Conservation (phyloP, 1,284 basidiomycete species). For the Trichosporon coremiiforme region DNA sequence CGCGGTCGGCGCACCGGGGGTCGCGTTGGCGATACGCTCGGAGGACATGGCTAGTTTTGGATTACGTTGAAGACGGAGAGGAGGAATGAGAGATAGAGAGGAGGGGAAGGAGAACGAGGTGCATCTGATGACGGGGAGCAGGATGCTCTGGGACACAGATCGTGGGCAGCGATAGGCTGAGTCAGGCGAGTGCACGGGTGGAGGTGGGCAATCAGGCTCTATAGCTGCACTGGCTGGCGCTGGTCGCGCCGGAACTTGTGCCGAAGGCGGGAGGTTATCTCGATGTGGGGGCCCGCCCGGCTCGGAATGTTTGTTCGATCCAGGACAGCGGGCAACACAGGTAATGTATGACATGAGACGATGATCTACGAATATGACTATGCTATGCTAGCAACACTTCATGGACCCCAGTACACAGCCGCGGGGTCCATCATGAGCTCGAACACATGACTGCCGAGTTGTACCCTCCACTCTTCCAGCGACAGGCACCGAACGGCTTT, state of each 20-base stretch:
- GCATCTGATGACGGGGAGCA: not conserved
- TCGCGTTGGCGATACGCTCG: conserved; percentile 34
- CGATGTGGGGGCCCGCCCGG: too few species aligned
- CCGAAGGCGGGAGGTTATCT: not conserved
- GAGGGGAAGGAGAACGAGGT: not conserved
- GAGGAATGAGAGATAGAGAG: not conserved
- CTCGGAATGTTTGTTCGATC: not conserved
- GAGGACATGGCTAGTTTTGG: conserved; percentile 24
- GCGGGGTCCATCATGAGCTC: not conserved
- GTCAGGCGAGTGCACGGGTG: not conserved
- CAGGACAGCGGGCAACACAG: not conserved
- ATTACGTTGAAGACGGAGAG: not conserved
- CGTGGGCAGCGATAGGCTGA: not conserved
- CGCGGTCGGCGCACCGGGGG: conserved; percentile 52
- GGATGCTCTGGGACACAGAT: not conserved
- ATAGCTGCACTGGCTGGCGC: not conserved
- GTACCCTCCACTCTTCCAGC: not conserved
- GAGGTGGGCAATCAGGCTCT: not conserved
- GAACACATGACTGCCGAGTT: not conserved
- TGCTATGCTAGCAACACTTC: not conserved
- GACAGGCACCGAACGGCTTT: not conserved
- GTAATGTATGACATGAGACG: not conserved
- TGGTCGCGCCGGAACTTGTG: too few species aligned
- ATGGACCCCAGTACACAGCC: not conserved
- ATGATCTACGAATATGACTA: not conserved